These are phyloP conservation scores for Cytospora paraplurivora DNA, from an alignment of 2,329 filamentous ascomycete genomes.

Conservation along the genomic window DNA sequence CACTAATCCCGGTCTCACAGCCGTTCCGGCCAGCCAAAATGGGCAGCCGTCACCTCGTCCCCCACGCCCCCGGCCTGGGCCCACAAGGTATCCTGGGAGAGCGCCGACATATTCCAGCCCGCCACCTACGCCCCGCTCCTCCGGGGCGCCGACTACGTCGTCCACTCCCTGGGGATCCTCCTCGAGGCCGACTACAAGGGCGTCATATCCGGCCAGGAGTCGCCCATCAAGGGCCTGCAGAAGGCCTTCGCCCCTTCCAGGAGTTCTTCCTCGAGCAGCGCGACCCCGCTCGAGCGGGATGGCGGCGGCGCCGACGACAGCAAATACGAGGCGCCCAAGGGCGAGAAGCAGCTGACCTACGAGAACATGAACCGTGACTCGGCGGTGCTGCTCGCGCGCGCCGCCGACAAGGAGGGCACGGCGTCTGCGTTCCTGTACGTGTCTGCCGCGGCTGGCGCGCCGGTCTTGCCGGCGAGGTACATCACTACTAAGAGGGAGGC, in stretches of 20 bases:
- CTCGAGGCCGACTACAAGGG: slow-evolving; percentile 98
- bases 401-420: slow-evolving; percentile 66
- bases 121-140: slow-evolving; percentile 77
- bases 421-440: slow-evolving; percentile 76
- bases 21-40: slow-evolving; percentile 86
- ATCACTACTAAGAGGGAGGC: slow-evolving; percentile 91
- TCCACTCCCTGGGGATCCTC: slow-evolving; percentile 94
- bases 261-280: slow-evolving; percentile 48
- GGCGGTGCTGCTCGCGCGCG: slow-evolving; percentile 80
- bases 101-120: slow-evolving; percentile 84
- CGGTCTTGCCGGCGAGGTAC: slow-evolving; percentile 81
- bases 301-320: slow-evolving; percentile 60
- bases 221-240: slow-evolving; percentile 74
- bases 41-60: slow-evolving; percentile 77
- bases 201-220: slow-evolving; percentile 80
- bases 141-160: slow-evolving; percentile 76
- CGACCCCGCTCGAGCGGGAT: slow-evolving; percentile 68
- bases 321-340: slow-evolving; percentile 65
- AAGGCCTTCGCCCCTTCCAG: slow-evolving; percentile 75
- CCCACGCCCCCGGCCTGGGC: slow-evolving; percentile 76
- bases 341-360: slow-evolving; percentile 82
- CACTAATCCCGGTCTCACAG: slow-evolving; percentile 47
- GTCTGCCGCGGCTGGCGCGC: slow-evolving; percentile 83
- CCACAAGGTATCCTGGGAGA: slow-evolving; percentile 80
- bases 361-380: slow-evolving; percentile 95